Evolutionary conservation across 306 rosid species (phyloP).

Genomic region (Glycine soja): DNA sequence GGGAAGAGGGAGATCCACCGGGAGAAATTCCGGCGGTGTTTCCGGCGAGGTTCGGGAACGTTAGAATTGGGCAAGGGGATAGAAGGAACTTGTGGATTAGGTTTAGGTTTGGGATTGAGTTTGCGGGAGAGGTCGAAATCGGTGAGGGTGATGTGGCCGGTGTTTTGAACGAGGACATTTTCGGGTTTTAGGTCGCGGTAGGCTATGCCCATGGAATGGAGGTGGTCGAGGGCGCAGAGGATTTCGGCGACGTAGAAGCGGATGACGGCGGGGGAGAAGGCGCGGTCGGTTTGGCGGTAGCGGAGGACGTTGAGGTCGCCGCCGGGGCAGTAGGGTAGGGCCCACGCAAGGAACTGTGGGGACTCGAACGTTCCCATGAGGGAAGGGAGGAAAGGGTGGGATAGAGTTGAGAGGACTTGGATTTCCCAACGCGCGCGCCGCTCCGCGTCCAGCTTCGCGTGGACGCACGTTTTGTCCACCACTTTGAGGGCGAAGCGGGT

Average conservation of each 20-base stretch:
- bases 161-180: slow-evolving; percentile 79
- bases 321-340: slow-evolving; percentile 90
- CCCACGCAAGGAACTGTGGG: slow-evolving; percentile 71
- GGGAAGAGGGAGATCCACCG: slow-evolving; percentile 62
- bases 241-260: slow-evolving; percentile 88
- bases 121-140: slow-evolving; percentile 89
- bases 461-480: slow-evolving; percentile 67
- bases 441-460: slow-evolving; percentile 70
- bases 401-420: slow-evolving; percentile 66
- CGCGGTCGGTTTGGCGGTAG: slow-evolving; percentile 75
- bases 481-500: slow-evolving; percentile 80
- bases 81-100: slow-evolving; percentile 32
- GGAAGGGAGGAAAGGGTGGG: slow-evolving; percentile 76
- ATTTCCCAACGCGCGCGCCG: slow-evolving; percentile 93
- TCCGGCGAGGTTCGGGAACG: slow-evolving; percentile 47
- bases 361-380: slow-evolving; percentile 65
- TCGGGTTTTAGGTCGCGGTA: slow-evolving; percentile 96
- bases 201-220: slow-evolving; percentile 80
- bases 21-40: slow-evolving; percentile 58
- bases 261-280: slow-evolving; percentile 77
- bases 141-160: slow-evolving; percentile 92
- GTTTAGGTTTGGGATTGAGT: slow-evolving; percentile 55
- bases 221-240: slow-evolving; percentile 81
- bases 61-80: slow-evolving; percentile 20
- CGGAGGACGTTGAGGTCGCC: slow-evolving; percentile 93